A percentile compares a stretch with the other conserved stretches of the same genome.
Evolutionary conservation across 805 yeast genomes (phyloP).

Genomic region (Starmerella gropengiesseri): DNA sequence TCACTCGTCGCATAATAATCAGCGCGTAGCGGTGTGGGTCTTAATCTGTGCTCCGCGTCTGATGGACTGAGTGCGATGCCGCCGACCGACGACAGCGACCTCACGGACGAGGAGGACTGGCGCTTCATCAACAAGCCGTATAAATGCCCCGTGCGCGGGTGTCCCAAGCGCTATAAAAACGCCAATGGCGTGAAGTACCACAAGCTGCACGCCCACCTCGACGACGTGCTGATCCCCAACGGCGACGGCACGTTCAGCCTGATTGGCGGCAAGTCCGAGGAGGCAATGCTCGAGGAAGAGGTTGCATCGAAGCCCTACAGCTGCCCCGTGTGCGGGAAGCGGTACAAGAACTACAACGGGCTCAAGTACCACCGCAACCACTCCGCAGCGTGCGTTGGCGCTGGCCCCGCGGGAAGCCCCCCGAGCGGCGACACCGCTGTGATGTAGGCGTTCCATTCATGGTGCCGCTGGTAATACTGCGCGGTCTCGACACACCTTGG

Average conservation of each 20-base stretch:
- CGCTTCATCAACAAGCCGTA: slow-evolving; percentile 61
- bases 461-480: too few relatives aligned
- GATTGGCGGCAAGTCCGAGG: slow-evolving; percentile 83
- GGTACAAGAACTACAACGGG: slow-evolving; percentile 92
- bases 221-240: slow-evolving; percentile 77
- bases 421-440: slow-evolving; percentile 2
- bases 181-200: slow-evolving; percentile 95
- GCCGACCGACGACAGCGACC: slow-evolving; percentile 14
- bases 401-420: background rate
- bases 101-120: slow-evolving; percentile 22
- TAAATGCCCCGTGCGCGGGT: slow-evolving; percentile 93
- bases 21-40: slow-evolving; percentile 4
- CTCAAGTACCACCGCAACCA: slow-evolving; percentile 94
- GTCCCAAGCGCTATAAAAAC: slow-evolving; percentile 92
- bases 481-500: background rate
- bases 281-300: slow-evolving; percentile 29
- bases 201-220: slow-evolving; percentile 89
- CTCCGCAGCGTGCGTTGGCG: slow-evolving; percentile 33
- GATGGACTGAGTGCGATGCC: slow-evolving; percentile 6
- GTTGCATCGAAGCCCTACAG: slow-evolving; percentile 65
- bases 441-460: too few relatives aligned
- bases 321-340: slow-evolving; percentile 94
- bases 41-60: slow-evolving; percentile 5
- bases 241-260: slow-evolving; percentile 87
- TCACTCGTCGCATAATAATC: too few relatives aligned